Percentiles rank a stretch among this genome's conserved stretches.
Evolutionary conservation across 192 early-diverging fungal species (phyloP).

Genomic region (Gryganskiella cystojenkinii): DNA sequence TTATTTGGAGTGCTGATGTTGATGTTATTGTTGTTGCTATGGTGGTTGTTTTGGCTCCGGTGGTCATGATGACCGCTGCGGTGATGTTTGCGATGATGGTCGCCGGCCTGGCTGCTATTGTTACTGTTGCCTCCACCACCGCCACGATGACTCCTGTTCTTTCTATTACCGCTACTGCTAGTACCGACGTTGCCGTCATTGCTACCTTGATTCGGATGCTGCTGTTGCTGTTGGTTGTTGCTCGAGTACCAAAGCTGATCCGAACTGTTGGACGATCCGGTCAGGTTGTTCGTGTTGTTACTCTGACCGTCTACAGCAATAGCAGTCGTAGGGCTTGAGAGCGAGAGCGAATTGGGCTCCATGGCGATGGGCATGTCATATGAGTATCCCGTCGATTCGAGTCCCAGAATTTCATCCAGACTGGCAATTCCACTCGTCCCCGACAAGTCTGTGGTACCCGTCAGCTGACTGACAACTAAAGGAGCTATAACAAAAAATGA

Average conservation of each 20-base stretch:
- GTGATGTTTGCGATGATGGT: too few species aligned
- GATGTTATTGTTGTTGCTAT: slow-evolving; percentile 7
- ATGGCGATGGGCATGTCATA: not conserved
- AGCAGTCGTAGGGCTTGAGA: slow-evolving; percentile 6
- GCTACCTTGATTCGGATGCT: not conserved
- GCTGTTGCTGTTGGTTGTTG: slow-evolving; percentile 6
- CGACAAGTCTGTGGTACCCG: slow-evolving; percentile 21
- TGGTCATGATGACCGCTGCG: too few species aligned
- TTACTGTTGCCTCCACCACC: too few species aligned
- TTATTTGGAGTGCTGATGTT: slow-evolving; percentile 1
- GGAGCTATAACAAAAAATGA: too few species aligned
- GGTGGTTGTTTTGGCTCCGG: not conserved
- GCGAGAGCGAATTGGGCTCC: slow-evolving; percentile 11
- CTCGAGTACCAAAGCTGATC: slow-evolving; percentile 12
- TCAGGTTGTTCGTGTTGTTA: not conserved
- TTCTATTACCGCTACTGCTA: too few species aligned
- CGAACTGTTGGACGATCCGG: slow-evolving; percentile 9
- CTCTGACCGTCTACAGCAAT: not conserved
- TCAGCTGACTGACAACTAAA: slow-evolving; percentile 20
- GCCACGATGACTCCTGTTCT: too few species aligned
- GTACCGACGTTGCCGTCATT: not conserved
- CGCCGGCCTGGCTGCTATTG: too few species aligned
- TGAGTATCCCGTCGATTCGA: slow-evolving; percentile 17
- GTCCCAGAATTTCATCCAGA: slow-evolving; percentile 25
- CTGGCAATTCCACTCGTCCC: slow-evolving; percentile 12